A percentile compares a stretch with the other conserved stretches of the same genome.
These are phyloP conservation scores for Kregervanrija delftensis DNA, from an alignment of 805 yeast genomes.

Conservation along the genomic window DNA sequence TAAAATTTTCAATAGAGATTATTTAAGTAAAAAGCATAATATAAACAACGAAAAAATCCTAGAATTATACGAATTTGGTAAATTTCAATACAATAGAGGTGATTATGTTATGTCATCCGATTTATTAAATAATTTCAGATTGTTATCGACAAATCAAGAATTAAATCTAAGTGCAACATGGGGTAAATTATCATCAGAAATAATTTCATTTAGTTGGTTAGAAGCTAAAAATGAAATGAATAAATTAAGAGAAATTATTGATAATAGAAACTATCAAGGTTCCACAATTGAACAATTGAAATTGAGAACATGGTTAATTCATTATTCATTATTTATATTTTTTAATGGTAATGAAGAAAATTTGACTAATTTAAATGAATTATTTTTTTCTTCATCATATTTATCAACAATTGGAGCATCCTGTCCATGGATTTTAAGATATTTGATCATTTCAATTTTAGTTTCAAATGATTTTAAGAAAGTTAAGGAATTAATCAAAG, in stretches of 20 bases:
- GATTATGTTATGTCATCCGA: conserved; percentile 55
- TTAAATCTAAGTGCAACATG: conserved; percentile 52
- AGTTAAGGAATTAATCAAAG: conserved; percentile 50
- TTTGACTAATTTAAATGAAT: conserved; percentile 45
- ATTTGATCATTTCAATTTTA: conserved; percentile 55
- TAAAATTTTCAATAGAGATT: conserved; percentile 44
- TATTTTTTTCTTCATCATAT: conserved; percentile 53
- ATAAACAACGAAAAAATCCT: conserved; percentile 43
- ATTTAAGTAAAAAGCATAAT: conserved; percentile 36
- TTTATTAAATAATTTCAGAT: conserved; percentile 48
- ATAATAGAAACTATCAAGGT: conserved; percentile 41
- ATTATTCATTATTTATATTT: conserved; percentile 61
- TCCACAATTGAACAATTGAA: conserved; percentile 54
- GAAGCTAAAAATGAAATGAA: conserved; percentile 46
- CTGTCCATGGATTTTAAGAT: conserved; percentile 66
- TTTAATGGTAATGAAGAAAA: conserved; percentile 23
- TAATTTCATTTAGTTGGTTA: conserved; percentile 46
- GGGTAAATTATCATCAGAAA: conserved; percentile 62
- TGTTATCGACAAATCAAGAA: conserved; percentile 45
- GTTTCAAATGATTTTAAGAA: conserved; percentile 36
- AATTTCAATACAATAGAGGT: conserved; percentile 57
- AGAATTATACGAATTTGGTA: conserved; percentile 51
- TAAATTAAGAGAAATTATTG: conserved; percentile 52
- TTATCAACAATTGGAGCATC: conserved; percentile 63
- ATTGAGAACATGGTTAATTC: conserved; percentile 61